Base-by-base conservation (phyloP, 2,329 filamentous ascomycete genomes). In the Colletotrichum destructivum region DNA sequence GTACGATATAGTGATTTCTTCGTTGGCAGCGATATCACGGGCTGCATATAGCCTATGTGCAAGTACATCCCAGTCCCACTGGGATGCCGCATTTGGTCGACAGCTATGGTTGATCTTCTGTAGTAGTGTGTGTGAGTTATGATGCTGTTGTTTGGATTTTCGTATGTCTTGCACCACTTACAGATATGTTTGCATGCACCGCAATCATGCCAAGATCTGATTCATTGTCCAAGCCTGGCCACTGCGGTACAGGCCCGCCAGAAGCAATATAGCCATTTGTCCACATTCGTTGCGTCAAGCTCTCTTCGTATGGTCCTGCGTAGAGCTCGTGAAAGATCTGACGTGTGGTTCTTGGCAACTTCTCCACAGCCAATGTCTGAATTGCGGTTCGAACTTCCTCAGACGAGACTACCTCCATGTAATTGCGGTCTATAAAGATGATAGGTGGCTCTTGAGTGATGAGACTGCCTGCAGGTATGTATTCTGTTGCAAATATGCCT, bases 91-190 rank as follows among this genome's bases (percentile, higher is more conserved):
- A 15, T 66, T 66, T 2, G 63, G 42, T 8, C 63, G 63, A 8
- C 63, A 66, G 55, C 63, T 35, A 31, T 66, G 63, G 35, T 60
- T 66, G 16, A 66, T 66, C n/a, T 60, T 60, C 55, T 66, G 55
- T 18, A 16, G 0, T 21, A 5, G 8, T 66, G 11, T 49, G 15
- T 26, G 23, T 26, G 23, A 46, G 52, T 65, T 7, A 15, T 54
- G 26, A 42, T 0, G 49, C 9, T 26, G 23, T 26, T 3, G 23
- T 26, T 26, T 2, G 3, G 3, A 2, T 26, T 26, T 26, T 26
- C 3, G 23, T 26, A 26, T 3, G 23, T 26, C 23, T 26, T 26
- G 23, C 23, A 26, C 23, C 23, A 44, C 63, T 60, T n/a, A 66
- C 55, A 0, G 63, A 60, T 21, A 66, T 60, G 4, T 66, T 60